Evolutionary conservation across 345 rosid genomes (phyloP).

Genomic region (Mercurialis annua): DNA sequence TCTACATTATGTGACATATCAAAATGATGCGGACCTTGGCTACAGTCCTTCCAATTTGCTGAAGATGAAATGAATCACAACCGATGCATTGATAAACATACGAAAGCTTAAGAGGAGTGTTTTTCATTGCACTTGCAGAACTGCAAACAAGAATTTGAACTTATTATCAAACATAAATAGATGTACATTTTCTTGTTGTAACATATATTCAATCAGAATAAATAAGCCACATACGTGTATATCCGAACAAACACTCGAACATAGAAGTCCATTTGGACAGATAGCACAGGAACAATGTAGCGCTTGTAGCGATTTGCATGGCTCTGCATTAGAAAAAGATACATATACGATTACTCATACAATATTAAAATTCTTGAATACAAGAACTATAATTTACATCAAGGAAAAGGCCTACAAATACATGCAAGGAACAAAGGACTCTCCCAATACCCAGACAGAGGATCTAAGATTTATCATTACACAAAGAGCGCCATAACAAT

Average conservation of each 20-base stretch:
- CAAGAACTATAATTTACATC: not conserved
- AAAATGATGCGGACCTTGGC: slow-evolving; percentile 58
- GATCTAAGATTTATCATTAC: not conserved
- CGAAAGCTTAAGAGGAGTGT: slow-evolving; percentile 97
- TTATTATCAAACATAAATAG: slow-evolving; percentile 13
- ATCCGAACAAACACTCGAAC: slow-evolving; percentile 92
- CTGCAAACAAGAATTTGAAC: slow-evolving; percentile 45
- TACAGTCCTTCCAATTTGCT: slow-evolving; percentile 78
- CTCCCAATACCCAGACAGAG: not conserved
- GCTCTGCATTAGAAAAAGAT: slow-evolving; percentile 49
- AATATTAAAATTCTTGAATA: not conserved
- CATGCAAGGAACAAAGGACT: not conserved
- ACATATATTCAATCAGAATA: slow-evolving; percentile 4
- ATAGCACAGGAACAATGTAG: slow-evolving; percentile 89
- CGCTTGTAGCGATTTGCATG: slow-evolving; percentile 99
- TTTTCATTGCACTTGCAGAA: slow-evolving; percentile 96
- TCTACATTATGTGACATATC: not conserved
- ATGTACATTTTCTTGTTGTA: not conserved
- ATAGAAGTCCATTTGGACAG: slow-evolving; percentile 95
- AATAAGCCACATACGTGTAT: slow-evolving; percentile 64
- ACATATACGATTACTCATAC: not conserved
- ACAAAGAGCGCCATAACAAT: not conserved
- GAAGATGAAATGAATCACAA: slow-evolving; percentile 97
- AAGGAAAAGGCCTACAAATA: not conserved
- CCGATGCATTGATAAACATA: slow-evolving; percentile 96